Evolutionary conservation across 129 eudicot genomes (phyloP), one percentile per base, ranked within the genome.

Genomic region (Kitagawia praeruptora): DNA sequence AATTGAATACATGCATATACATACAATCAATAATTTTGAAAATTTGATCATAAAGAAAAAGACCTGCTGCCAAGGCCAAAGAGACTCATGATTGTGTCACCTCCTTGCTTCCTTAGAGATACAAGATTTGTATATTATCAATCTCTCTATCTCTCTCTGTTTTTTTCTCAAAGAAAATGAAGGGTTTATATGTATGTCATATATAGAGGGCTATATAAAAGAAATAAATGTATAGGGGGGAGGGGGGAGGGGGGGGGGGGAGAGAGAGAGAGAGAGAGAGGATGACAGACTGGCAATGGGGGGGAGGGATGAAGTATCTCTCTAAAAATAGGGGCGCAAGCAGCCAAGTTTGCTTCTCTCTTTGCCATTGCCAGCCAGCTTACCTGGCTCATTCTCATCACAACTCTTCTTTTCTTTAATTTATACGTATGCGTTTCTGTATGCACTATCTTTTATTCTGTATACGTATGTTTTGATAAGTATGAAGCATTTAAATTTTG

Each of bases 51-150:
- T 41, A 46, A 46, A 18, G 47, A 25, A 78, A 56, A 47, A 14
- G 51, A 89, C 93, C 93, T 89, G 90, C 90, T 85, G 70, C 93
- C 93, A 47, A 89, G 87, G 82, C 93, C 90, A 48, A 89, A 89
- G 82, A 89, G 90, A 85, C 90, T 87, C 93, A 89, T 89, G 89
- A 28, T 75, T 18, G 18, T 78, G 56, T 23, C 34, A 58, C 67
- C 70, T 41, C 53, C 49, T 19, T 47, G 21, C 49, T 64, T 70
- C n/a, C 54, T 25, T 6, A 5, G 12, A 14, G 4, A 44, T 34
- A 0, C 28, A 34, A 45, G 56, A 64, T 27, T 18, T 49, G 46
- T 34, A 34, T 34, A 34, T 34, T 25, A 25, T 81, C 70, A 51
- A 77, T 53, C 47, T 46, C 15, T 46, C 15, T 11, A 3, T 3